Base-by-base conservation (phyloP, 108 stramenopile species). In the Nitzschia inconspicua region DNA sequence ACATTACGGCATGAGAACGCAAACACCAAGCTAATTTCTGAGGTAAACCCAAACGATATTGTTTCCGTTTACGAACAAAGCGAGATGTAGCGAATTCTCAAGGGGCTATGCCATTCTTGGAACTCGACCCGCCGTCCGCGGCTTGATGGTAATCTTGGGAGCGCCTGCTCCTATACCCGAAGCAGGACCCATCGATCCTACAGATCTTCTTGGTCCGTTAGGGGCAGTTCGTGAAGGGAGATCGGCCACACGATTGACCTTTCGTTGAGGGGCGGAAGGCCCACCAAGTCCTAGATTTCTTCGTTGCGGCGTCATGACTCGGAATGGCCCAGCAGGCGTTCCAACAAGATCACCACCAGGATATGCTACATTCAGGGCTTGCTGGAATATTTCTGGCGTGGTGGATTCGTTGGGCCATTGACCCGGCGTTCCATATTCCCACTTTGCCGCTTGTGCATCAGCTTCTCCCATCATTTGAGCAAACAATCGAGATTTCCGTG, bases 391-490 rank as follows among this genome's bases (percentile, higher is more conserved):
- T n/a, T n/a, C n/a, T n/a, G n/a, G n/a, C n/a, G n/a, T n/a, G n/a
- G n/a, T n/a, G n/a, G n/a, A n/a, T n/a, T n/a, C n/a, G n/a, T n/a
- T n/a, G n/a, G n/a, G n/a, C n/a, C n/a, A n/a, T n/a, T n/a, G n/a
- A 3, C 32, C 51, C 9, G 40, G 25, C 31, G 48, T 30, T 11
- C 62, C 62, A 24, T 28, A 51, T 28, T 63, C 62, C 62, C 62
- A 63, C 25, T 42, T 44, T n/a, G 60, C 68, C 3, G 77, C 71
- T 19, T 63, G 28, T 19, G 62, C 25, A 47, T 78, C 77, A 4
- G 72, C 72, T 46, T 67, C 67, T 40, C 63, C 77, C 58, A 78
- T 46, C 72, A 78, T 73, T 11, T 73, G 62, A 26, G 77, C 77
- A 60, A 73, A 73, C 3, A 63, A 39, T 23, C 72, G 60, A 16